Percentiles rank a stretch among this genome's conserved stretches.
Conservation (phyloP, 768 basidiomycete genomes). For the Russula sp. region DNA sequence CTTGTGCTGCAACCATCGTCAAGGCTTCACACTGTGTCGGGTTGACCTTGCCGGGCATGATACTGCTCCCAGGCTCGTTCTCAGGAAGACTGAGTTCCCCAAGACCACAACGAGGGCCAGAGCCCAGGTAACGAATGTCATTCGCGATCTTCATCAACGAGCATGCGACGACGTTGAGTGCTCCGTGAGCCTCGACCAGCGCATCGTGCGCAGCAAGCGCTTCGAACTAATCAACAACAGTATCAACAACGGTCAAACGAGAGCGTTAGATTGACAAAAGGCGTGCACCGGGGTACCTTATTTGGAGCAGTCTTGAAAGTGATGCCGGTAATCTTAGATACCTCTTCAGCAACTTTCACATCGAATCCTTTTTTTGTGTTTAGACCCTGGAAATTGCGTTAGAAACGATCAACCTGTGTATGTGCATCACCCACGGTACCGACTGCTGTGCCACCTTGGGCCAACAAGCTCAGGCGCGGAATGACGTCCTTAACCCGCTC, state of each 20-base stretch:
- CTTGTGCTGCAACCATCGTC: slow-evolving; percentile 98
- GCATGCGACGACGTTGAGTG: slow-evolving; percentile 92
- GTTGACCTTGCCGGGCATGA: slow-evolving; percentile 99
- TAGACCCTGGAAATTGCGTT: slow-evolving; percentile 56
- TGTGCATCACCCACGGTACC: slow-evolving; percentile 69
- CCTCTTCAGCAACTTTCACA: slow-evolving; percentile 85
- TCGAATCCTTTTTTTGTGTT: slow-evolving; percentile 98
- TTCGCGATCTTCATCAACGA: slow-evolving; percentile 99
- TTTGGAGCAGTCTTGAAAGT: slow-evolving; percentile 96
- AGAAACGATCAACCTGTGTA: background rate
- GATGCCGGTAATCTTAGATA: slow-evolving; percentile 85
- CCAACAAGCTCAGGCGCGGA: slow-evolving; percentile 81
- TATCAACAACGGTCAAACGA: background rate
- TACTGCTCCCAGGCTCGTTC: slow-evolving; percentile 98
- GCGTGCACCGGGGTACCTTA: slow-evolving; percentile 53
- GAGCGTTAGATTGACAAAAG: background rate
- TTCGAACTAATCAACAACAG: slow-evolving; percentile 62
- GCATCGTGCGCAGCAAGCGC: slow-evolving; percentile 98
- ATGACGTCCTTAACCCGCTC: slow-evolving; percentile 74
- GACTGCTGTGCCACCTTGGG: slow-evolving; percentile 98
- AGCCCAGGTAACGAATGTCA: slow-evolving; percentile 96
- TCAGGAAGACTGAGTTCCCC: slow-evolving; percentile 93
- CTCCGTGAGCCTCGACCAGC: slow-evolving; percentile 94
- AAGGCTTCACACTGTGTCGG: slow-evolving; percentile 98
- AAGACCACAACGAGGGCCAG: slow-evolving; percentile 95